phyloP scores from a whole-genome alignment of 2,329 filamentous ascomycete genomes.

The Hirsutella minnesotensis region DNA sequence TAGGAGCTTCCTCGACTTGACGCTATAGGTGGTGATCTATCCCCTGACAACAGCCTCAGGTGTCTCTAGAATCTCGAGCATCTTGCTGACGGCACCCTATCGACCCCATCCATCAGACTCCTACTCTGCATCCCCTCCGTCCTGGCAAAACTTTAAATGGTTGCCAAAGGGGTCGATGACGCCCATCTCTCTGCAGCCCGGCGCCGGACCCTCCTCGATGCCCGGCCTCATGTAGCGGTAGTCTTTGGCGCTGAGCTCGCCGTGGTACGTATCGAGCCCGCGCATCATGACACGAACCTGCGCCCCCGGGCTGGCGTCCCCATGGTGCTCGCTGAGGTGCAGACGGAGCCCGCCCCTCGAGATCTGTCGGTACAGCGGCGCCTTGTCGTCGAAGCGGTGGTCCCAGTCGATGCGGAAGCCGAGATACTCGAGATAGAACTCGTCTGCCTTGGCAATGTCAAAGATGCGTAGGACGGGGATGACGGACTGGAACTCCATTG shows the following conservation, averaged over 20 bases:
- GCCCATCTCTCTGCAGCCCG: conserved; percentile 3
- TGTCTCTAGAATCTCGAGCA: too few species aligned
- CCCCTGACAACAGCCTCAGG: too few species aligned
- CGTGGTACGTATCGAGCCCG: conserved; percentile 4
- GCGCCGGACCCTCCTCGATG: conserved; percentile 5
- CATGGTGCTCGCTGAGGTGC: conserved; percentile 10
- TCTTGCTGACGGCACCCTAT: too few species aligned
- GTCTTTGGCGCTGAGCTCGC: conserved; percentile 5
- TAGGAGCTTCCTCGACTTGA: too few species aligned
- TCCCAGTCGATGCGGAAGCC: conserved; percentile 10
- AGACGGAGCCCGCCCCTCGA: conserved; percentile 6
- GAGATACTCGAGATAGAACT: conserved; percentile 9
- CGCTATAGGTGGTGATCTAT: too few species aligned
- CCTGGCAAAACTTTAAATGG: conserved; percentile 6
- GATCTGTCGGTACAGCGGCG: conserved; percentile 9
- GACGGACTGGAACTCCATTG: conserved; percentile 5
- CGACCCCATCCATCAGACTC: too few species aligned
- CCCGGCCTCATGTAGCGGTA: conserved; percentile 10
- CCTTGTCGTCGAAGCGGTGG: conserved; percentile 9
- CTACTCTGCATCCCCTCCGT: not conserved
- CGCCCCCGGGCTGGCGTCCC: conserved; percentile 8
- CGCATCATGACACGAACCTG: conserved; percentile 5
- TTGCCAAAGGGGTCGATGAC: conserved; percentile 11
- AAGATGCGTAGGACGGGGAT: conserved; percentile 10
- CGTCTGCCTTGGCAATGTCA: conserved; percentile 9